Evolutionary conservation across 2,329 filamentous ascomycete genomes (phyloP), one percentile per base, ranked within the genome.

Genomic region (Epichloe sylvatica): DNA sequence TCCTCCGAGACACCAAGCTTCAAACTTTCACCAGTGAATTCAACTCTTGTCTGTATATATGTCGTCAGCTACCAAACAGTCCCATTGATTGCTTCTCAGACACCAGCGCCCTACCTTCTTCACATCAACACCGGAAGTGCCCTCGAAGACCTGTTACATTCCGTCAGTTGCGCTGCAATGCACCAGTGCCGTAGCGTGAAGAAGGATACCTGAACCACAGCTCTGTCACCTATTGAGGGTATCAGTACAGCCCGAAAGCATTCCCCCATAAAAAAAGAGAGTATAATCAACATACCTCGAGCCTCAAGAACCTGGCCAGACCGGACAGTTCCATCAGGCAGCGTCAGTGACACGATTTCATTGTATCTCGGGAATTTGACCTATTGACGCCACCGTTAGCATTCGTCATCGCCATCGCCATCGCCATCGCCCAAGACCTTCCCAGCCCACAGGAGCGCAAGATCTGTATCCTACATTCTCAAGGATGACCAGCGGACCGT

Each of bases 1-100:
- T 98, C 92, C 73, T 98, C 94, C 47, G 92, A 97, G 53, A 98
- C 92, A 70, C 92, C 92, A 48, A 98, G 85, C 80, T 97, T 97
- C 74, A 98, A 75, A 74, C 87, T 97, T 73, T 96, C 80, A 53
- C 92, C 92, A 34, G 86, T 94, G 70, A 98, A 97, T 68, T 98
- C 87, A 68, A 98, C 91, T 77, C 85, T 94, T 49, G 91, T 95
- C 90, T 92, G 63, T 58, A 40, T 6, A 43, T 38, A 17, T 5
- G 5, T 35, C 44, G 55, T 67, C 55, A 67, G 64, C 53, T 23
- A 33, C 25, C 34, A 13, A 11, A 25, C 19, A 15, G n/a, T 2
- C 8, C 7, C 9, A 4, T 11, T 30, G 5, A 19, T 45, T 21
- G 21, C 7, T 9, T n/a, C 5, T 39, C 5, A 39, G n/a, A 17